Conservation (phyloP, 257 asterid genomes). For the Dorcoceras hygrometricum region DNA sequence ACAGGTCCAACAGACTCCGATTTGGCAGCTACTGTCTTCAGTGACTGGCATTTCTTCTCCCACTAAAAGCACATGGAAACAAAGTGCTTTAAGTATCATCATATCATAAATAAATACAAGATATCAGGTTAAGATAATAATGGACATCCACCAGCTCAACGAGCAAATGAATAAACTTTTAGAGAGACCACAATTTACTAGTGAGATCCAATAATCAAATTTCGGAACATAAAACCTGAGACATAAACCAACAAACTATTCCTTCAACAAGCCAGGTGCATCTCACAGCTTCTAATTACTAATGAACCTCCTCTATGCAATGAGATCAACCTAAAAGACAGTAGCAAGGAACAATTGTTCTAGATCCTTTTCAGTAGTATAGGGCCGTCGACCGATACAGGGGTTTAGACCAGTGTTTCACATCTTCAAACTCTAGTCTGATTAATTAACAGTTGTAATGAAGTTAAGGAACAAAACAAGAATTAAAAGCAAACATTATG, state of each 20-base stretch:
- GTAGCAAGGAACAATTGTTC: neutral
- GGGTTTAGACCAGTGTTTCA: neutral
- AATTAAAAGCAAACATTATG: neutral
- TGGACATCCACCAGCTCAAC: too few species aligned
- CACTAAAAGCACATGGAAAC: constrained; percentile 53
- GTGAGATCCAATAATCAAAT: too few species aligned
- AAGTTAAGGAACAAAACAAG: neutral
- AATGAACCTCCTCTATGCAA: neutral
- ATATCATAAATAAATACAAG: constrained; percentile 1
- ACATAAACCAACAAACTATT: neutral
- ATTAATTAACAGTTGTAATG: neutral
- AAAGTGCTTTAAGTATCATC: constrained; percentile 11
- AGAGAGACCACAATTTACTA: too few species aligned
- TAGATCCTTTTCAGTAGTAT: neutral
- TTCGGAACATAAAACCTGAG: too few species aligned
- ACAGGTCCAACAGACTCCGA: constrained; percentile 39
- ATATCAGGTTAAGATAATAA: neutral
- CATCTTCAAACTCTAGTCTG: too few species aligned
- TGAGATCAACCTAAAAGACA: neutral
- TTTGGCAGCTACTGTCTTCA: constrained; percentile 50
- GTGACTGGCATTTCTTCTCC: constrained; percentile 69
- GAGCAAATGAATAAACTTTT: too few species aligned
- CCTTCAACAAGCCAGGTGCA: neutral
- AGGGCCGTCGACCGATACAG: neutral
- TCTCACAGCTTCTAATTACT: too few species aligned